phyloP scores from a whole-genome alignment of 2,329 filamentous ascomycete species.

The Neophaeococcomyces aloes region DNA sequence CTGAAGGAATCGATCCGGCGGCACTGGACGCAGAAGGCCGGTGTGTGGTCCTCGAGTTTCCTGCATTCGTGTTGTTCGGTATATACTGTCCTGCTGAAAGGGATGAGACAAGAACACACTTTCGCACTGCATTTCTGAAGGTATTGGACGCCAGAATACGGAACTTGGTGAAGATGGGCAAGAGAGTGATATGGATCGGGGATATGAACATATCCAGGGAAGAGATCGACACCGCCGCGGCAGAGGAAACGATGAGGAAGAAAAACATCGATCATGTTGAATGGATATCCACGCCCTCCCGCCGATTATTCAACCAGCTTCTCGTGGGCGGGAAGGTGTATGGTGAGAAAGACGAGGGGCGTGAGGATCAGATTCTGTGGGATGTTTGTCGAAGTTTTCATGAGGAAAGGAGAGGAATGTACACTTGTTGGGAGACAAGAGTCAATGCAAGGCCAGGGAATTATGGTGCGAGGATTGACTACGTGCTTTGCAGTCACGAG shows the following conservation, averaged over 20 bases:
- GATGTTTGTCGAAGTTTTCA: slow-evolving; percentile 78
- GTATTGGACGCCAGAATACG: slow-evolving; percentile 74
- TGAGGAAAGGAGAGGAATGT: slow-evolving; percentile 75
- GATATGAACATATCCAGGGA: slow-evolving; percentile 72
- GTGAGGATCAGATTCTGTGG: slow-evolving; percentile 63
- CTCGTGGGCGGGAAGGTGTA: slow-evolving; percentile 60
- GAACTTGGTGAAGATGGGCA: slow-evolving; percentile 69
- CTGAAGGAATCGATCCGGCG: slow-evolving; percentile 50
- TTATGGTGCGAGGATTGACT: slow-evolving; percentile 86
- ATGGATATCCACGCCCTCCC: slow-evolving; percentile 60
- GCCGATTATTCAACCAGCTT: slow-evolving; percentile 78
- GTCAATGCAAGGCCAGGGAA: slow-evolving; percentile 94
- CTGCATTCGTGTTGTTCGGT: slow-evolving; percentile 84
- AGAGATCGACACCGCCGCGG: slow-evolving; percentile 65
- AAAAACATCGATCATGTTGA: slow-evolving; percentile 57
- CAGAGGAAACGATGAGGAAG: slow-evolving; percentile 61
- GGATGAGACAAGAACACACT: slow-evolving; percentile 72
- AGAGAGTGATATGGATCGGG: slow-evolving; percentile 73
- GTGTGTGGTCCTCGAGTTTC: slow-evolving; percentile 84
- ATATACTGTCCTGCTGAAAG: slow-evolving; percentile 86
- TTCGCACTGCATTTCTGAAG: slow-evolving; percentile 67
- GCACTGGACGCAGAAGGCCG: slow-evolving; percentile 82
- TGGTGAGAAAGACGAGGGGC: slow-evolving; percentile 55
- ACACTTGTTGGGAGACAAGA: slow-evolving; percentile 92
- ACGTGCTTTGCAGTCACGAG: slow-evolving; percentile 69